Conservation (phyloP, 1,284 basidiomycete genomes). For the Ustilago vetiveriae region DNA sequence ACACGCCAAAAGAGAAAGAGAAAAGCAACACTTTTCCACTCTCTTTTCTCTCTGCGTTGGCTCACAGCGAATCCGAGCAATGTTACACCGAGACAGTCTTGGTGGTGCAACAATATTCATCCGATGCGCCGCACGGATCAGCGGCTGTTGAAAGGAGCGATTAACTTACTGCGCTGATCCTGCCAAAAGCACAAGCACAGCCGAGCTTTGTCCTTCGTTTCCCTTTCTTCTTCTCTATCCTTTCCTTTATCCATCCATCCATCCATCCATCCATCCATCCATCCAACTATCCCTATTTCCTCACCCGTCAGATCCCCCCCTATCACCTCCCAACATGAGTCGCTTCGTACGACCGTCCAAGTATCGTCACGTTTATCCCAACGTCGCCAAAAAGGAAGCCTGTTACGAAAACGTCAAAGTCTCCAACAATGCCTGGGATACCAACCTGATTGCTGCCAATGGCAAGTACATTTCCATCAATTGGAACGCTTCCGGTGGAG, state of each 20-base stretch:
- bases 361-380: slow-evolving; percentile 85
- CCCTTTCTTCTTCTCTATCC: slow-evolving; percentile 1
- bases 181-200: slow-evolving; percentile 12
- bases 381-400: slow-evolving; percentile 66
- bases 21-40: too few relatives aligned
- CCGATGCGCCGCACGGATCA: slow-evolving; percentile 37
- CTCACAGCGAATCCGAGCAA: too few relatives aligned
- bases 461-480: slow-evolving; percentile 81
- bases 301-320: neutral
- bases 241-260: neutral
- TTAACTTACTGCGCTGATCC: too few relatives aligned
- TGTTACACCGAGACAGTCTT: too few relatives aligned
- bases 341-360: slow-evolving; percentile 74
- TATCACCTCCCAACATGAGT: slow-evolving; percentile 50
- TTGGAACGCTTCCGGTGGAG: slow-evolving; percentile 93
- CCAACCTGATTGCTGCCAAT: slow-evolving; percentile 85
- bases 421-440: slow-evolving; percentile 80
- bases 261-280: too few relatives aligned
- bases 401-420: slow-evolving; percentile 85
- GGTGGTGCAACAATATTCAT: neutral
- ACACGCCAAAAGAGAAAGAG: too few relatives aligned
- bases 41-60: too few relatives aligned
- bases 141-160: neutral
- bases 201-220: slow-evolving; percentile 8
- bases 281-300: too few relatives aligned